Evolutionary conservation across 108 stramenopile species (phyloP).

Genomic region (Schizochytrium sp.): DNA sequence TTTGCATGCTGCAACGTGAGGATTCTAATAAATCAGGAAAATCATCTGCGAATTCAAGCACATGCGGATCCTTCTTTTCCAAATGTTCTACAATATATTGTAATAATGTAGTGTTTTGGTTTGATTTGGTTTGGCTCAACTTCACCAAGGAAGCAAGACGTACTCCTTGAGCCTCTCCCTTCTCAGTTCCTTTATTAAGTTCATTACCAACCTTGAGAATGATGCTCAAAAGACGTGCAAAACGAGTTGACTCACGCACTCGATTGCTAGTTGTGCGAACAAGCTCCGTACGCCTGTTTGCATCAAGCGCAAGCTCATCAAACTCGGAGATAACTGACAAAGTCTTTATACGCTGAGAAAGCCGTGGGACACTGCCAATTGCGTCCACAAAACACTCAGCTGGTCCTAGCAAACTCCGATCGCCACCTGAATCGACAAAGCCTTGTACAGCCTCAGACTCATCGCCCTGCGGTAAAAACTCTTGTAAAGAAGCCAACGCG

Average conservation of each 20-base stretch:
- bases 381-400: conserved; percentile 61
- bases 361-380: conserved; percentile 52
- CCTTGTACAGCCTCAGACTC: conserved; percentile 55
- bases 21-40: conserved; percentile 61
- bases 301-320: conserved; percentile 22
- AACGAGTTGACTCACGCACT: conserved; percentile 31
- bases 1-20: conserved; percentile 53
- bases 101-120: conserved; percentile 61
- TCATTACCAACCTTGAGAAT: conserved; percentile 66
- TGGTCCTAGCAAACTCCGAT: conserved; percentile 36
- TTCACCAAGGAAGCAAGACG: conserved; percentile 61
- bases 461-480: conserved; percentile 63
- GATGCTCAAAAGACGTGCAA: conserved; percentile 56
- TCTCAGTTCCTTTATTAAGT: conserved; percentile 65
- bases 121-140: conserved; percentile 65
- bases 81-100: conserved; percentile 64
- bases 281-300: conserved; percentile 30
- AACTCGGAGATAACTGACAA: conserved; percentile 60
- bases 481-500: conserved; percentile 52
- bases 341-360: conserved; percentile 59
- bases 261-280: conserved; percentile 44
- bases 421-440: conserved; percentile 56
- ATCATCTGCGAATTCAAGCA: conserved; percentile 62
- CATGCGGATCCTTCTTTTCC: conserved; percentile 19
- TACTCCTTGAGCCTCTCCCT: conserved; percentile 64